These are phyloP conservation scores for Chalaropsis thielavioides DNA, from an alignment of 2,329 filamentous ascomycete species.

Conservation along the genomic window DNA sequence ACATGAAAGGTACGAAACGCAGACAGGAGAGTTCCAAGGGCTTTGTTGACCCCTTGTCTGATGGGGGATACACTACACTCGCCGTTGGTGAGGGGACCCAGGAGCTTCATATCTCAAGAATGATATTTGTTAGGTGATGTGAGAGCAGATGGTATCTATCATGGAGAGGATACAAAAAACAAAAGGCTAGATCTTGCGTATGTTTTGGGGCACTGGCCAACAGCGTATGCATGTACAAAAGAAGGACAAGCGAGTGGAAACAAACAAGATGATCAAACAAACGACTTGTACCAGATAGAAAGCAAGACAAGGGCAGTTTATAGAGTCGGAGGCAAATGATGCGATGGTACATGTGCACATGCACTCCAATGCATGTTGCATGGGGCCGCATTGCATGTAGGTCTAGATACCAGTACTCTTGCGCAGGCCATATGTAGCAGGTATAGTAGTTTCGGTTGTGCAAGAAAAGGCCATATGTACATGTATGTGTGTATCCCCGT, in stretches of 20 bases:
- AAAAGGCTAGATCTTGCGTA: no score
- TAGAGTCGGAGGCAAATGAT: neutral
- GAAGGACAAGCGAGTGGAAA: neutral
- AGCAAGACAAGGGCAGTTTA: neutral
- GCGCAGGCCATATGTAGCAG: neutral
- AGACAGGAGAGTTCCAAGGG: constrained; percentile 1
- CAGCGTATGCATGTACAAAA: neutral
- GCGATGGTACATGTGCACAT: neutral
- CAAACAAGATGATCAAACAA: neutral
- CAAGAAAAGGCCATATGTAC: neutral
- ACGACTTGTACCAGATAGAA: neutral
- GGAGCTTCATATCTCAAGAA: neutral
- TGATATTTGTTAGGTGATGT: no score
- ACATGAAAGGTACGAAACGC: neutral
- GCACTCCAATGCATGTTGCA: neutral
- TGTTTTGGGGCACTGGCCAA: neutral
- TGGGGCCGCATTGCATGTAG: neutral
- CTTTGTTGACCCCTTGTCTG: neutral
- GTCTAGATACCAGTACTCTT: neutral
- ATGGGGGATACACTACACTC: no score
- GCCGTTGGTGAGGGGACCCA: neutral
- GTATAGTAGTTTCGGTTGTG: neutral
- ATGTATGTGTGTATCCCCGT: neutral
- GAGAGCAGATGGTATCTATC: no score
- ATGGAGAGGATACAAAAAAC: no score